Base-by-base conservation (phyloP, 2,329 filamentous ascomycete genomes). In the Endocalyx cinctus region DNA sequence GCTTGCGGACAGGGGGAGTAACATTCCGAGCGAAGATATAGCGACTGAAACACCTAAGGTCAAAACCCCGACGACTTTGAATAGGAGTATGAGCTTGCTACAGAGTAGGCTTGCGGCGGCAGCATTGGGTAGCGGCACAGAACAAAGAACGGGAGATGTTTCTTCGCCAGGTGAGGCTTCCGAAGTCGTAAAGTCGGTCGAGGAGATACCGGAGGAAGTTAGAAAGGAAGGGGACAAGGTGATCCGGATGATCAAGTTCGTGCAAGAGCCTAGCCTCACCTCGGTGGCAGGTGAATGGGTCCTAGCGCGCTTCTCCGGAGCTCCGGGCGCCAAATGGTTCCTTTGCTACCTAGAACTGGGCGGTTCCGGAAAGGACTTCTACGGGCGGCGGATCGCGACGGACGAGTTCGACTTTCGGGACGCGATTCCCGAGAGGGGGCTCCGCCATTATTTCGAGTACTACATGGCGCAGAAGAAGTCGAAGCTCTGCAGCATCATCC, bases 321-420 rank as follows among this genome's bases (percentile, higher is more conserved):
- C 46, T 8, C 43, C 48, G 6, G 48, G 49, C 2, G 55, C 55
- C 14, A 48, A 52, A 23, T 58, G 52, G 55, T 57, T 58, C 41
- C 47, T 57, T 17, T 58, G 54, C 37, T 40, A 56, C 27, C 39
- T 59, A 5, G 52, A 57, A 33, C 42, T 57, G 6, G 53, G 56
- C 4, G 43, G 46, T 1, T 47, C 45, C 3, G 43, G 39, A 10
- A 31, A 46, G 13, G 39, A 48, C 23, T 56, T 51, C 36, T 56
- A 59, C 31, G 53, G 52, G 5, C 46, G 46, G 19, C 48, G 50
- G 11, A 52, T 54, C 19, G 41, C 47, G 38, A 51, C 42, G 37
- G 53, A 42, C 15, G 52, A 60, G 37, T 50, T 65, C 27, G 58
- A 60, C 34, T 57, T 57, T 17, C 45, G 48, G 37, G 39, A 45